Conservation (phyloP, 139 green algal genomes). For the Chlorella vulgaris region DNA sequence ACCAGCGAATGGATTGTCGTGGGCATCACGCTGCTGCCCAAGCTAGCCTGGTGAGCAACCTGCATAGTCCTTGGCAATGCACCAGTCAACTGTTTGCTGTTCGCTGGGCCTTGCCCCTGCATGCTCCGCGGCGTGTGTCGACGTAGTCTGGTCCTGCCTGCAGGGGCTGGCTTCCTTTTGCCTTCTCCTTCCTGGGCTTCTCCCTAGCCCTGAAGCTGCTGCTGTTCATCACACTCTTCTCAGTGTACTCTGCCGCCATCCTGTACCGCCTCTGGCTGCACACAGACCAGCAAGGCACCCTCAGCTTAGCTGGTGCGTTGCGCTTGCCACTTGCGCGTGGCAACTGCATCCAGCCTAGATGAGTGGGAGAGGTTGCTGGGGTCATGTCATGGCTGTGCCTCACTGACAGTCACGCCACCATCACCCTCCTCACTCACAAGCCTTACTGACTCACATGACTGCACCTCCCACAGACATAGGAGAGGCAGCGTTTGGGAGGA, state of each 20-base stretch:
- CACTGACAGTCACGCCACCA: too few species aligned
- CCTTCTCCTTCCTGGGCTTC: constrained; percentile 37
- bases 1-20: constrained; percentile 2
- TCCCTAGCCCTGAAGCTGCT: constrained; percentile 23
- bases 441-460: background rate
- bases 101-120: too few species aligned
- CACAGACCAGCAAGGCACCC: background rate
- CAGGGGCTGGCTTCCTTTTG: constrained; percentile 37
- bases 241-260: constrained; percentile 23
- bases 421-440: too few species aligned
- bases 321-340: background rate
- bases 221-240: constrained; percentile 32
- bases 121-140: too few species aligned
- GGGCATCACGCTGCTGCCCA: constrained; percentile 17
- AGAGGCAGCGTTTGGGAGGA: constrained; percentile 6
- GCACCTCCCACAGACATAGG: constrained; percentile 1
- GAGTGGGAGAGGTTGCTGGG: too few species aligned
- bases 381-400: too few species aligned
- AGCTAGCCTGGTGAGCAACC: constrained; percentile 15
- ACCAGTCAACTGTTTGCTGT: too few species aligned
- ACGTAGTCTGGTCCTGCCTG: constrained; percentile 35
- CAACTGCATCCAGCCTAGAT: too few species aligned
- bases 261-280: constrained; percentile 33
- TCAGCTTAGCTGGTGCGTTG: constrained; percentile 10
- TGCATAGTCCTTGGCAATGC: too few species aligned